These are phyloP conservation scores for Chytriomyces confervae DNA, from an alignment of 192 early-diverging fungal species.

Conservation along the genomic window DNA sequence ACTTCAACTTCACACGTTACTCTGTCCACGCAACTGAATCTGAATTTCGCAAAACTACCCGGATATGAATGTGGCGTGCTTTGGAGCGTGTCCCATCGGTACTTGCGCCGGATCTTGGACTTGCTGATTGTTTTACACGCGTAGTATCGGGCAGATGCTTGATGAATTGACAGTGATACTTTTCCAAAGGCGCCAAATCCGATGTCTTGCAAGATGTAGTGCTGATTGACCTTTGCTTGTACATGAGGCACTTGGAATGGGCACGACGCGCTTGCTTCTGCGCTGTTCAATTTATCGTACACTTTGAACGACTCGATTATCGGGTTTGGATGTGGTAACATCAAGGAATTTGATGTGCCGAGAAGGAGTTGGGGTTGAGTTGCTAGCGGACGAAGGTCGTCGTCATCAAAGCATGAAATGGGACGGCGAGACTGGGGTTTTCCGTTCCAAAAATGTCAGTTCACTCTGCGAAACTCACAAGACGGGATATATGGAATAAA, in stretches of 20 bases:
- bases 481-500: too few species aligned
- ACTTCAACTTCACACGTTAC: conserved; percentile 63
- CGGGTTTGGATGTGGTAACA: background rate
- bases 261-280: background rate
- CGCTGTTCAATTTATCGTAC: conserved; percentile 7
- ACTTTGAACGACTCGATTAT: conserved; percentile 14
- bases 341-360: background rate
- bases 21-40: background rate
- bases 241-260: conserved; percentile 28
- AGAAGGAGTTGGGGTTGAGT: conserved; percentile 5
- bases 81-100: conserved; percentile 41
- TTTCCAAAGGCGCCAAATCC: conserved; percentile 61
- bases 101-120: conserved; percentile 55
- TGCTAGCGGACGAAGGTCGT: background rate
- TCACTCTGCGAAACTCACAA: too few species aligned
- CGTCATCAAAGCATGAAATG: conserved; percentile 15
- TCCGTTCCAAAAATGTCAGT: too few species aligned
- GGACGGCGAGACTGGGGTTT: background rate
- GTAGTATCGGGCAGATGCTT: conserved; percentile 54
- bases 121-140: conserved; percentile 69
- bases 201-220: conserved; percentile 58
- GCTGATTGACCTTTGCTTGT: conserved; percentile 65
- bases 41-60: background rate
- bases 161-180: conserved; percentile 50
- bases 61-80: background rate